Conservation (phyloP, 495 filamentous ascomycete genomes). For the Articulospora tetracladia region DNA sequence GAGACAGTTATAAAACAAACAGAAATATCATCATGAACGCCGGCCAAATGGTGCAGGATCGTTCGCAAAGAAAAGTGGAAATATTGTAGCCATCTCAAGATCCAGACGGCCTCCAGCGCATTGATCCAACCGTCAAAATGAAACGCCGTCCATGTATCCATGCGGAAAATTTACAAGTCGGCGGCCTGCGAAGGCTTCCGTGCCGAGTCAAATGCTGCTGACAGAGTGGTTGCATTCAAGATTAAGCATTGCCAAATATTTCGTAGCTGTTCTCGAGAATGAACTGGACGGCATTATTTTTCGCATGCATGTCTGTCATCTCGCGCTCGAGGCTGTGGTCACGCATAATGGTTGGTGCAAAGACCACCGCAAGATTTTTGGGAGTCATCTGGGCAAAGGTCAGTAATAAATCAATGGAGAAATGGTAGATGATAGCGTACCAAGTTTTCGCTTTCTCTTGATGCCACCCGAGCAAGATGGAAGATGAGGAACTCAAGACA, state of each 20-base stretch:
- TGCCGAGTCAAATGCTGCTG: background rate
- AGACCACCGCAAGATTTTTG: slow-evolving; percentile 93
- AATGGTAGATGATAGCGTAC: slow-evolving; percentile 13
- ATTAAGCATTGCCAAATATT: slow-evolving; percentile 51
- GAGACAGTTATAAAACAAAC: slow-evolving; percentile 7
- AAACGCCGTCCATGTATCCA: slow-evolving; percentile 18
- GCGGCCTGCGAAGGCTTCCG: background rate
- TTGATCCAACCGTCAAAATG: background rate
- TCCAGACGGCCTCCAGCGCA: background rate
- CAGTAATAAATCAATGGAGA: slow-evolving; percentile 13
- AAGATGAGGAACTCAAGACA: slow-evolving; percentile 92
- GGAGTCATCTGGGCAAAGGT: slow-evolving; percentile 66
- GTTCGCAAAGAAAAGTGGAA: background rate
- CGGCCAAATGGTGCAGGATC: background rate
- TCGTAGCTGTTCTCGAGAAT: slow-evolving; percentile 80
- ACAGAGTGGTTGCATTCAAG: background rate
- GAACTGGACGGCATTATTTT: slow-evolving; percentile 87
- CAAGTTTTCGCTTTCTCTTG: slow-evolving; percentile 75
- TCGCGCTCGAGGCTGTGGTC: slow-evolving; percentile 84
- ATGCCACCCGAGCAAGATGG: slow-evolving; percentile 86
- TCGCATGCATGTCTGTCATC: slow-evolving; percentile 92
- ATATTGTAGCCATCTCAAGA: background rate
- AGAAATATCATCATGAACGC: slow-evolving; percentile 7
- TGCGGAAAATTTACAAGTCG: slow-evolving; percentile 21
- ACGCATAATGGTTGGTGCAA: slow-evolving; percentile 96